Base-by-base conservation (phyloP, 2,329 filamentous ascomycete species). In the Hypoxylon sp. region DNA sequence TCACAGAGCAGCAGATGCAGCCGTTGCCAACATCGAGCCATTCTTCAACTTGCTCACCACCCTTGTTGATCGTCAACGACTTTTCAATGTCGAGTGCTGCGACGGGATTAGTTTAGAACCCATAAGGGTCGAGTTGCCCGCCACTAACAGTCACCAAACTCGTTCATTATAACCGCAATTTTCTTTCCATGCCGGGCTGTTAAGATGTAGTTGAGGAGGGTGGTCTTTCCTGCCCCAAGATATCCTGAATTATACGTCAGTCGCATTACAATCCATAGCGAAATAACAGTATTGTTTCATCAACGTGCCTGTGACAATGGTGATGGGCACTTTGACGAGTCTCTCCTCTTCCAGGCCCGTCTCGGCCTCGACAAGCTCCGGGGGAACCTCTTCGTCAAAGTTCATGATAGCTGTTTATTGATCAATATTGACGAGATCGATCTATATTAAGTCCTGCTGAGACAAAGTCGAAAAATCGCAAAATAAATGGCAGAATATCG, bases 11-110 rank as follows among this genome's bases (percentile, higher is more conserved):
- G 81, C 96, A 99, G 70, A 99, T 93, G 77, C 96, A 99, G 67
- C 96, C 96, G 72, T 99, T 99, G 54, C 93, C 93, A 55, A 99
- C 89, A 67, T 97, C 94, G 26, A 99, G 88, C 92, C 96, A 99
- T 82, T 97, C 93, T 75, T 96, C 91, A 5, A 95, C 92, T 74
- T 93, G 87, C 74, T 95, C 88, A 38, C 89, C 91, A 63, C 90
- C 91, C 76, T 94, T 89, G 76, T 91, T 97, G 71, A 99, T 89
- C 0, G 95, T 98, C 67, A 99, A 84, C 44, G 93, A 94, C 77
- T 97, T 97, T 78, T 99, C 96, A 69, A 99, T 97, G 74, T 98
- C 95, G 72, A 93, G 85, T 57, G 95, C 93, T 94, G 33, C 5
- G 38, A 24, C 20, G 4, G 7, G 11, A 11, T 74, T 12, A 75